Percentiles rank a stretch among this genome's conserved stretches.
Conservation (phyloP, 176 grass and related monocot species). For the Oryza coarctata region DNA sequence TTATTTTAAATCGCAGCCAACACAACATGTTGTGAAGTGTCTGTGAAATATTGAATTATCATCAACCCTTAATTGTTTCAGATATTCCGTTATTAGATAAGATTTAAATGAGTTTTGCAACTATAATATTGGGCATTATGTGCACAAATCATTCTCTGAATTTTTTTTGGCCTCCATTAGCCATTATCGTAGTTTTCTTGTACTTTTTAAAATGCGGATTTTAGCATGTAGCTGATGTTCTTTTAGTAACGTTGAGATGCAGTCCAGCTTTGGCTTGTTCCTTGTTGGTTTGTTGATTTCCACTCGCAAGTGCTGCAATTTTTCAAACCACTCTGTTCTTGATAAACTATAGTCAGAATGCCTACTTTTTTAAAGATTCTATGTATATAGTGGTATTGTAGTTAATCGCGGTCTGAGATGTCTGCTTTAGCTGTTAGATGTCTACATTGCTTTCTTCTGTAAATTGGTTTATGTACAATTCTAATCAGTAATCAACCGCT, state of each 20-base stretch:
- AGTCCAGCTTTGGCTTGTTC: neutral
- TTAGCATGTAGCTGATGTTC: neutral
- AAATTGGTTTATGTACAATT: neutral
- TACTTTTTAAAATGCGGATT: neutral
- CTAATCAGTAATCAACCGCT: no score
- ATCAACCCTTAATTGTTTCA: neutral
- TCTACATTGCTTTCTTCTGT: neutral
- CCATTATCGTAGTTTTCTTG: neutral
- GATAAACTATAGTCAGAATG: neutral
- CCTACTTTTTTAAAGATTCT: no score
- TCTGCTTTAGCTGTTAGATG: neutral
- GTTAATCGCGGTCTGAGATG: neutral
- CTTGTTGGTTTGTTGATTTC: neutral
- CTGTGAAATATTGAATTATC: neutral
- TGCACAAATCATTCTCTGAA: no score
- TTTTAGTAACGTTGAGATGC: neutral
- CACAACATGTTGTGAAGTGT: neutral
- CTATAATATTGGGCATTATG: neutral
- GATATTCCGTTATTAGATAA: neutral
- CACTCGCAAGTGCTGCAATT: neutral
- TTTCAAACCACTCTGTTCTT: neutral
- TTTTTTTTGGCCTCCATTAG: neutral
- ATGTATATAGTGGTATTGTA: neutral
- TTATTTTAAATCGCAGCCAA: no score
- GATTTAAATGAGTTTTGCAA: neutral